phyloP scores from a whole-genome alignment of 2,329 filamentous ascomycete species.

The Zymoseptoria pseudotritici region DNA sequence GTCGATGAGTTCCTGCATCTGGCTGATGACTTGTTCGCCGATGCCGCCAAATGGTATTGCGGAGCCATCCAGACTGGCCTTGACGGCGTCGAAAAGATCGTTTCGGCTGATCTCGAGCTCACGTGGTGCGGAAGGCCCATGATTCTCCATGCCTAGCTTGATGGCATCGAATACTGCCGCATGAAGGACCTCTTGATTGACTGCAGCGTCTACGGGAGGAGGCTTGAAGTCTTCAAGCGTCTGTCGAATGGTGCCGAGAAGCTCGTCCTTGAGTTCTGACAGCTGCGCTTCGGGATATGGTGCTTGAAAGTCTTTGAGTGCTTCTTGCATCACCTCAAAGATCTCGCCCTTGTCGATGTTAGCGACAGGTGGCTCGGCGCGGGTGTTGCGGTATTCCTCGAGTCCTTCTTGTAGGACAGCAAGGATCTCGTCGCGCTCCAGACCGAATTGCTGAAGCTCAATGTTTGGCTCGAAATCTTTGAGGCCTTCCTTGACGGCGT shows the following conservation, averaged over 20 bases:
- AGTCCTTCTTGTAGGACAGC: slow-evolving; percentile 81
- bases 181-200: slow-evolving; percentile 42
- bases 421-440: slow-evolving; percentile 85
- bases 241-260: slow-evolving; percentile 75
- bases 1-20: slow-evolving; percentile 52
- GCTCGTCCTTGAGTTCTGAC: slow-evolving; percentile 69
- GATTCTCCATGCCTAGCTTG: slow-evolving; percentile 49
- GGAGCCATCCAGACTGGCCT: slow-evolving; percentile 48
- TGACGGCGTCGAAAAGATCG: slow-evolving; percentile 52
- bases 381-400: slow-evolving; percentile 58
- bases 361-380: slow-evolving; percentile 40
- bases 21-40: slow-evolving; percentile 53
- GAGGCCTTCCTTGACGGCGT: slow-evolving; percentile 83
- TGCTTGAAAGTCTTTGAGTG: slow-evolving; percentile 70
- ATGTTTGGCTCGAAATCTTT: slow-evolving; percentile 93
- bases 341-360: slow-evolving; percentile 76
- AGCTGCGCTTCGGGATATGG: slow-evolving; percentile 53
- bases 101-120: slow-evolving; percentile 44
- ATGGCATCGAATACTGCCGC: slow-evolving; percentile 53
- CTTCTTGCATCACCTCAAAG: slow-evolving; percentile 76
- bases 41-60: slow-evolving; percentile 46
- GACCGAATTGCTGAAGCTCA: slow-evolving; percentile 78
- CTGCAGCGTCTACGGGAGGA: slow-evolving; percentile 30
- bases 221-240: slow-evolving; percentile 76
- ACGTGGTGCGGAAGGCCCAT: slow-evolving; percentile 33